These are phyloP conservation scores for Cornus kousa DNA, from an alignment of 148 eudicot species.

Conservation along the genomic window DNA sequence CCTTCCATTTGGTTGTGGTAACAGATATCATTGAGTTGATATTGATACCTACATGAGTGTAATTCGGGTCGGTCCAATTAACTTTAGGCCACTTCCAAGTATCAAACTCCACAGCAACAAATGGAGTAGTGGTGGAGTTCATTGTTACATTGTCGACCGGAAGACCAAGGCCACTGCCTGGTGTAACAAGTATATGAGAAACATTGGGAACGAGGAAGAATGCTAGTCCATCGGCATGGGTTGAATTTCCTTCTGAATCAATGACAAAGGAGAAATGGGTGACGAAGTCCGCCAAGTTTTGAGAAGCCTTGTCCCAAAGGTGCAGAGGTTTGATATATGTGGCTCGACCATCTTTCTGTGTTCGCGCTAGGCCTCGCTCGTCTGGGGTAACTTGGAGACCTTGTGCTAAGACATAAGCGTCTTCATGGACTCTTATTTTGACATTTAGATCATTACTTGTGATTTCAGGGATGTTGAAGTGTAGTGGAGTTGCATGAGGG, in stretches of 20 bases:
- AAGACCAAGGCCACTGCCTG: constrained; percentile 16
- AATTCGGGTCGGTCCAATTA: too few species aligned
- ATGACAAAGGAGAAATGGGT: constrained; percentile 15
- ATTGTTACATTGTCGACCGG: background rate
- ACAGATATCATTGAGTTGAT: too few species aligned
- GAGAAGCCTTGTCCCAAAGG: constrained; percentile 11
- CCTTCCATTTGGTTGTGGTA: too few species aligned
- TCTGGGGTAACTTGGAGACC: constrained; percentile 17
- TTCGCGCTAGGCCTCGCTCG: too few species aligned
- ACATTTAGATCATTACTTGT: background rate
- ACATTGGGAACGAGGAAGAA: constrained; percentile 5
- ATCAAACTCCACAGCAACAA: constrained; percentile 27
- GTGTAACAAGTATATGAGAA: background rate
- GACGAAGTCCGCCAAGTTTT: constrained; percentile 6
- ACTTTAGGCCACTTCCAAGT: background rate
- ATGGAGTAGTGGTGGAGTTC: background rate
- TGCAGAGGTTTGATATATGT: constrained; percentile 8
- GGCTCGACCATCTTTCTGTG: background rate
- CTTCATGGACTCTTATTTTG: background rate
- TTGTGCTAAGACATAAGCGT: constrained; percentile 7
- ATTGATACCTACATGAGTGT: constrained; percentile 17
- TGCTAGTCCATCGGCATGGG: background rate
- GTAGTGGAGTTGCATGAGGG: constrained; percentile 1
- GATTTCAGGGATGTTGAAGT: constrained; percentile 11
- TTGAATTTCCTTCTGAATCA: background rate